Base-by-base conservation (phyloP, 2,329 filamentous ascomycete species). In the Pestalotiopsis sp. region DNA sequence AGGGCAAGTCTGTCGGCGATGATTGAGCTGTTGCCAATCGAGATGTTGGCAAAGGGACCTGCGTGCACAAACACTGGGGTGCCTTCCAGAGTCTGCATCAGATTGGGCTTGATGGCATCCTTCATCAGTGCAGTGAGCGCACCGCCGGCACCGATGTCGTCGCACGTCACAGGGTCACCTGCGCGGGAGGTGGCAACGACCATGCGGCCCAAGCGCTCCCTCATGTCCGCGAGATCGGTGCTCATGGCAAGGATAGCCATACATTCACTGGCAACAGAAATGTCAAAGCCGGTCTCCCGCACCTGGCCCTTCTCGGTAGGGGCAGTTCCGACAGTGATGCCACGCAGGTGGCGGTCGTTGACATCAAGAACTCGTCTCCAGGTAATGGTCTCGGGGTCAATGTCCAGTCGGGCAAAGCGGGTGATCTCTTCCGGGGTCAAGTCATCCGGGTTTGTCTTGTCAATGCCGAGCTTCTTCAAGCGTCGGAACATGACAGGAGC, bases 41-140 rank as follows among this genome's bases (percentile, higher is more conserved):
- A 95, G 80, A 99, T 99, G 82, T 99, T 99, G 78, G 96, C 96
- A 76, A 99, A 99, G 17, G 96, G 96, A 4, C 96, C 96, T 25
- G 96, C 96, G 77, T 99, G 96, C 14, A 99, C 96, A 77, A 99
- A 97, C 2, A 98, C 96, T 0, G 96, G 96, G 7, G 96, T 99
- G 36, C 96, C 96, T 80, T 99, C 96, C 66, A 99, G 86, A 38
- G 94, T 97, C 82, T 99, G 96, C 96, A 99, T 98, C 72, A 99
- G 85, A 83, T 98, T 99, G 69, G 96, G 96, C 87, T 99, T 99
- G 84, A 98, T 97, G 68, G 96, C 95, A 81, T 99, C 96, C 83
- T 92, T 96, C 93, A 99, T 98, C 76, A 99, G 86, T 38, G 95
- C 95, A 58, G 96, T 94, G 72, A 99, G 85, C 64, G 96, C 96